Evolutionary conservation across 495 filamentous ascomycete species (phyloP).

Genomic region (Jackrogersella multiformis): DNA sequence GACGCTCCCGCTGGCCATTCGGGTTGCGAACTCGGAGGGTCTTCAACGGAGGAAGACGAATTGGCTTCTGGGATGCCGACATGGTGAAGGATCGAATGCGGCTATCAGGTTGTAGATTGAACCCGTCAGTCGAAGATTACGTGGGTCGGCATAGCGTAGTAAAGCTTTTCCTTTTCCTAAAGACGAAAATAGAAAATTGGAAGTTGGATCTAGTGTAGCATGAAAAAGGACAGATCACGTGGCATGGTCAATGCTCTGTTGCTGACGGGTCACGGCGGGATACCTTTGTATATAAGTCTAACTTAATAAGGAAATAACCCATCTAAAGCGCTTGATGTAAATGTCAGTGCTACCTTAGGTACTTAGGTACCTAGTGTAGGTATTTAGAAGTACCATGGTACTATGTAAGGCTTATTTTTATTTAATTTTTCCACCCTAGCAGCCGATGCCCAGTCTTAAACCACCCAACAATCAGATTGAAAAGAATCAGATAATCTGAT

Average conservation of each 20-base stretch:
- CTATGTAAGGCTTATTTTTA: slow-evolving; percentile 7
- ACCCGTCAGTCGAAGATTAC: slow-evolving; percentile 20
- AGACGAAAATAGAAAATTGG: neutral
- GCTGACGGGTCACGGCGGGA: neutral
- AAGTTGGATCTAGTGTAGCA: slow-evolving; percentile 6
- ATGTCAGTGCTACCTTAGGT: no score
- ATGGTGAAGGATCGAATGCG: slow-evolving; percentile 24
- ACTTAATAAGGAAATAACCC: neutral
- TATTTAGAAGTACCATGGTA: neutral
- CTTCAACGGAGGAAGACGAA: slow-evolving; percentile 87
- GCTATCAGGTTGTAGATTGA: slow-evolving; percentile 8
- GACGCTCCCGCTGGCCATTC: slow-evolving; percentile 76
- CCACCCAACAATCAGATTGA: neutral
- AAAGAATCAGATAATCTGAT: slow-evolving; percentile 11
- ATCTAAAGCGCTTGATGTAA: neutral
- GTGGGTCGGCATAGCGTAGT: slow-evolving; percentile 14
- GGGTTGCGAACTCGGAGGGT: slow-evolving; percentile 85
- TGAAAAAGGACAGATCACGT: slow-evolving; percentile 24
- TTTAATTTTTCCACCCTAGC: neutral
- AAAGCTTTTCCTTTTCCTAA: neutral
- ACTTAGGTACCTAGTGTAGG: no score
- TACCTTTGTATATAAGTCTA: neutral
- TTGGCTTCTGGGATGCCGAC: slow-evolving; percentile 58
- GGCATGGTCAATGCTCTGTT: neutral
- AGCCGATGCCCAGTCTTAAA: neutral